Base-by-base conservation (phyloP, 208 protist species). In the Leptomonas pyrrhocoris region DNA sequence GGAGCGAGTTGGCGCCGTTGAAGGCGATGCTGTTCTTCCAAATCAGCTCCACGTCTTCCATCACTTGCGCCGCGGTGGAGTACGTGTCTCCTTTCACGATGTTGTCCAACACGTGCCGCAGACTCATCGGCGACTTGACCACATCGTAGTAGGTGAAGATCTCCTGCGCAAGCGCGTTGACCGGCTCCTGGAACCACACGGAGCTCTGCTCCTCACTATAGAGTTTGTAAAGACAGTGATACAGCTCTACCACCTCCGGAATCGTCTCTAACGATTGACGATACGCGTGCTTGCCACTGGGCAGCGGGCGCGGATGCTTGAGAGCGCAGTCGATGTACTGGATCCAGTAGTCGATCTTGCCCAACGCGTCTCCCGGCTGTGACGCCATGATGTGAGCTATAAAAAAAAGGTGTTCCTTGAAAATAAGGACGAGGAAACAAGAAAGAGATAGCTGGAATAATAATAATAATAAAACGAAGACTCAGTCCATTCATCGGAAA, bases 171-270 rank as follows among this genome's bases (percentile, higher is more conserved):
- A 95, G 72, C 15, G 90, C 90, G 71, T 95, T 83, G 25, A 95
- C 90, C n/a, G 90, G 90, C 65, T 95, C 86, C 21, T 84, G 70
- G 51, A 95, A 95, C 58, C 71, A 59, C 25, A 77, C 79, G 4
- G 87, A 89, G 49, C 78, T 76, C 55, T 73, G 75, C 68, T 90
- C 86, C 61, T 90, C 81, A 18, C 67, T 85, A 79, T 95, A 95
- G 0, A 95, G 79, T 53, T 89, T 88, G 58, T 86, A 92, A 1
- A 95, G 62, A 66, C 84, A 90, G 57, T 91, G 76, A 60, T 95
- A 95, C 11, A 95, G 28, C 28, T 93, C 86, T 16, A 74, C 73
- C 25, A 95, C 51, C 38, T 92, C 85, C 13, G 79, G 79, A 27
- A 74, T 69, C 9, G 77, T 73, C 43, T 69, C 73, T 9, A 88